Percentiles rank a stretch among this genome's conserved stretches.
Evolutionary conservation across 495 filamentous ascomycete species (phyloP).

Genomic region (Neurospora sublineolata): DNA sequence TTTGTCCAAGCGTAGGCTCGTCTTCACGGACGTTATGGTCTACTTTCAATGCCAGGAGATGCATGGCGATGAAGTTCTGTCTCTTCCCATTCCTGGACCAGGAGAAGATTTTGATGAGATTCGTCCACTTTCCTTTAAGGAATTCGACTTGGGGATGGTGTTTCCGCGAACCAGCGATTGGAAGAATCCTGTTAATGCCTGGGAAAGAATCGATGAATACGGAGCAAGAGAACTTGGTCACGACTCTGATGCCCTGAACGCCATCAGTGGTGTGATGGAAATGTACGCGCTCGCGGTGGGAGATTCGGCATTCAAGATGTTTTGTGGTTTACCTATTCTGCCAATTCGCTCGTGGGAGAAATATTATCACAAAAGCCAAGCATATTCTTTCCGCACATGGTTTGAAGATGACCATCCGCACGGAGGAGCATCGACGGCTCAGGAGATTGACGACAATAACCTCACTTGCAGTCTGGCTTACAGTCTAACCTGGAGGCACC

Average conservation of each 20-base stretch:
- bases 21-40: slow-evolving; percentile 16
- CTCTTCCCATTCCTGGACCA: not conserved
- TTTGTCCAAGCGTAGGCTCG: slow-evolving; percentile 14
- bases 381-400: not conserved
- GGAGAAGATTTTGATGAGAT: not conserved
- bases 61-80: slow-evolving; percentile 9
- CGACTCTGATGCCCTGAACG: not conserved
- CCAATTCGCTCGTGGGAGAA: not conserved
- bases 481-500: not conserved
- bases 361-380: not conserved
- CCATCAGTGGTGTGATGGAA: not conserved
- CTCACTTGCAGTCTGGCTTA: not conserved
- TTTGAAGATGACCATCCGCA: not conserved
- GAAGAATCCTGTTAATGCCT: not conserved
- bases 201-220: not conserved
- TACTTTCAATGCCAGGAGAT: slow-evolving; percentile 27
- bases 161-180: not conserved
- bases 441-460: not conserved
- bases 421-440: not conserved
- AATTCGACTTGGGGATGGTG: not conserved
- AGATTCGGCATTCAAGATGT: not conserved
- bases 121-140: not conserved
- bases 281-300: not conserved
- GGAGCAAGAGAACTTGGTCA: not conserved
- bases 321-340: not conserved